Evolutionary conservation across 768 basidiomycete species (phyloP).

Genomic region (Mycena rosella): DNA sequence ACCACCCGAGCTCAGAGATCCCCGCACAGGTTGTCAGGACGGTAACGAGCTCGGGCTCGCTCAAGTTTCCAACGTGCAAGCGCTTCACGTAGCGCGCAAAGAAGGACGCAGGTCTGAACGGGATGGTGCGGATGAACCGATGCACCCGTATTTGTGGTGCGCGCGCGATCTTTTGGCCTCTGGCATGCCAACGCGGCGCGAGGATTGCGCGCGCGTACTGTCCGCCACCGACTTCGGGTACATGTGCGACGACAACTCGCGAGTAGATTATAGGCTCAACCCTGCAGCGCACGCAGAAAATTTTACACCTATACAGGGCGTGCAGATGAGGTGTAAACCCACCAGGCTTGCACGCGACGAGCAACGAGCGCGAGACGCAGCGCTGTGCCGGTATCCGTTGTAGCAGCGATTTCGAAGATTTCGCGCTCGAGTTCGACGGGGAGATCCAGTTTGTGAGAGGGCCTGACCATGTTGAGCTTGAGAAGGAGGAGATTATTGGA

Average conservation of each 20-base stretch:
- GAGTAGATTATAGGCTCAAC: constrained; percentile 34
- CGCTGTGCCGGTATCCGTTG: constrained; percentile 22
- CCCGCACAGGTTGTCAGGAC: constrained; percentile 26
- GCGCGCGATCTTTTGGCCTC: background rate
- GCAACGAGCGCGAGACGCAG: constrained; percentile 28
- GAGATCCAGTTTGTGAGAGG: constrained; percentile 17
- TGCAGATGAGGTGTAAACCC: background rate
- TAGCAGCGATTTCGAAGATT: constrained; percentile 30
- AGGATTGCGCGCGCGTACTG: background rate
- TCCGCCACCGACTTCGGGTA: background rate
- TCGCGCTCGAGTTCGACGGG: constrained; percentile 33
- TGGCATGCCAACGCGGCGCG: background rate
- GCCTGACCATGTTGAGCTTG: background rate
- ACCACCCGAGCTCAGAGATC: constrained; percentile 30
- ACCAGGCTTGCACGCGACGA: constrained; percentile 29
- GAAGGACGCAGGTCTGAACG: constrained; percentile 11
- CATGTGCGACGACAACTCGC: constrained; percentile 18
- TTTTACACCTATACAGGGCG: background rate
- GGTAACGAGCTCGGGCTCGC: constrained; percentile 24
- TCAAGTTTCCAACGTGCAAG: constrained; percentile 21
- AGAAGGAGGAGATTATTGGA: background rate
- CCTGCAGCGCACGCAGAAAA: background rate
- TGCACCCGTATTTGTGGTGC: background rate
- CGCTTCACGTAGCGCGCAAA: constrained; percentile 29
- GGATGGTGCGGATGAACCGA: constrained; percentile 29